A percentile compares a stretch with the other conserved stretches of the same genome.
phyloP scores from a whole-genome alignment of 352 stramenopile genomes.

The Globisporangium sylvaticum region DNA sequence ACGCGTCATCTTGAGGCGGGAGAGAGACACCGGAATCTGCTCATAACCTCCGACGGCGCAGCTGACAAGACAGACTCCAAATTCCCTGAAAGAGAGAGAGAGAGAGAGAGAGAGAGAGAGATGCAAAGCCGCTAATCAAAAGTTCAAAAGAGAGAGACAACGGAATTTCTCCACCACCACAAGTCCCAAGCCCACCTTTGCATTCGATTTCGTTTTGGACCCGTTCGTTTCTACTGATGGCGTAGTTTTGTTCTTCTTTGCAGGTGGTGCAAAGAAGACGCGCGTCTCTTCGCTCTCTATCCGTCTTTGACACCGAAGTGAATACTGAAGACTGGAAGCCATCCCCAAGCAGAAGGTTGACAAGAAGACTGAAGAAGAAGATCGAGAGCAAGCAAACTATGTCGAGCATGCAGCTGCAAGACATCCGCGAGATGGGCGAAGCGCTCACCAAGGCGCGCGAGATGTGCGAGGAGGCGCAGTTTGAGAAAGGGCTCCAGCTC shows the following conservation, averaged over 20 bases:
- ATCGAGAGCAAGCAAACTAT: conserved; percentile 13
- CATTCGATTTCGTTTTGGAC: background rate
- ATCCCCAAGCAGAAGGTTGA: background rate
- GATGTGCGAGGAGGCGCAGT: conserved; percentile 60
- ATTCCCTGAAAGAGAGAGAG: too few species aligned
- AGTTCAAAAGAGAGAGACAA: conserved; percentile 3
- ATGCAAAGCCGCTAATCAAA: conserved; percentile 1
- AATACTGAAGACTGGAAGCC: background rate
- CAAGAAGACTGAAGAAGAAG: background rate
- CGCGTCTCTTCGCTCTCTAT: background rate
- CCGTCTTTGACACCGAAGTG: too few species aligned
- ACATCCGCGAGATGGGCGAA: conserved; percentile 72
- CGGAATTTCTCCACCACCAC: conserved; percentile 6
- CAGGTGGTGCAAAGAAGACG: background rate
- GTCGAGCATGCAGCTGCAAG: conserved; percentile 46
- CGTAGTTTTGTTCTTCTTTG: background rate
- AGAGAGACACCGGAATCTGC: background rate
- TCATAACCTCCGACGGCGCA: background rate
- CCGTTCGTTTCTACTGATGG: background rate
- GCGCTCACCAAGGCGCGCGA: conserved; percentile 51
- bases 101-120: too few species aligned
- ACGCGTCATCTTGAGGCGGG: background rate
- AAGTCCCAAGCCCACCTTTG: background rate
- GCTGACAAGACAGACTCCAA: background rate
- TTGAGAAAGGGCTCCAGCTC: conserved; percentile 55